Evolutionary conservation across 805 yeast genomes (phyloP), one percentile per base, ranked within the genome.

Genomic region (Sungouiozyma intestinalis): DNA sequence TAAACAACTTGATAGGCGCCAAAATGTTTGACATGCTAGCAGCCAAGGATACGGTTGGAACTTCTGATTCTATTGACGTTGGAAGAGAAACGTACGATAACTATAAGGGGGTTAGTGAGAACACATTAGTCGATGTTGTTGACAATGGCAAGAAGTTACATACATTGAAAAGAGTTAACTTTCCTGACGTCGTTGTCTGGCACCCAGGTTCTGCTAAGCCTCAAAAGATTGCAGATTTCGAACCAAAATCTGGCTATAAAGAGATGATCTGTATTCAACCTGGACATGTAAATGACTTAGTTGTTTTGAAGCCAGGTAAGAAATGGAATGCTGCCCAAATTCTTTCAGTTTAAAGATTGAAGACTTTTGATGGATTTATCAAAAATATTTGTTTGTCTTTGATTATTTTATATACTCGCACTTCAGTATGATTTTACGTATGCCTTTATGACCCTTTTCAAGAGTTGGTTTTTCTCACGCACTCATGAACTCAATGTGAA

Each of bases 221-320:
- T n/a, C 68, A 65, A 21, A 79, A 79, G 1, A 83, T 88, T 87
- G 79, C 69, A 32, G 97, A 88, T 63, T 88, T 88, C 55, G 72
- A 69, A 50, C 97, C 97, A 36, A 85, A 83, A 58, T 62, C 64
- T 39, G 97, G 95, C 2, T 90, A 70, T 67, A 70, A 77, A 50
- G 69, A 79, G 33, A 88, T 90, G 97, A 74, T 90, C 44, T 88
- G 97, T 64, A 74, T 88, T 43, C 97, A 88, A 63, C 90, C 95
- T 1, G 97, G 97, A 34, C 71, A 79, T 48, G 97, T 88, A 29
- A 71, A 74, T 42, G 76, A 77, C 39, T 81, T 82, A 57, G 67
- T 73, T 19, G 65, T 62, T 18, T 68, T 90, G 50, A 60, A 65
- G 40, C 79, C 88, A n/a, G 87, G 90, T 40, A 73, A 72, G 46